A percentile compares a stretch with the other conserved stretches of the same genome.
Evolutionary conservation across 1,284 basidiomycete genomes (phyloP).

Genomic region (Farysia itapuensis): DNA sequence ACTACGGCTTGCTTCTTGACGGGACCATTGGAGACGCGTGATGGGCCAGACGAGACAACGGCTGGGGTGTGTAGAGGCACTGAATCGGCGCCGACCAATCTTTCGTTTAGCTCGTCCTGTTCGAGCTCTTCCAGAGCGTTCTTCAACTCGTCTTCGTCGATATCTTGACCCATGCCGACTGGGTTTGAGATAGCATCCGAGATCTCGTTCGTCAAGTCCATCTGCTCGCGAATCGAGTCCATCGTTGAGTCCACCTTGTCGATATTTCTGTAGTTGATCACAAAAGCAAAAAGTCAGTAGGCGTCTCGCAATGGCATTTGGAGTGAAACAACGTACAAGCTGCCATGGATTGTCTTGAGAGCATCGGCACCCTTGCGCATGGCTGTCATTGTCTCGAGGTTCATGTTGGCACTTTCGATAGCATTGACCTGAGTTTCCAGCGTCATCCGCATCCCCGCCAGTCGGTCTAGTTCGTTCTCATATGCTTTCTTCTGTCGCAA

Average conservation of each 20-base stretch:
- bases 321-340: constrained; percentile 63
- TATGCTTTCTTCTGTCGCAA: constrained; percentile 90
- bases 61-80: constrained; percentile 79
- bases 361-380: constrained; percentile 96
- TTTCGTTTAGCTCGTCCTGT: constrained; percentile 84
- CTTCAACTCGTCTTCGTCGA: constrained; percentile 82
- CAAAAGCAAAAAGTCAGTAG: no score
- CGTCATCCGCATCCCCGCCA: constrained; percentile 85
- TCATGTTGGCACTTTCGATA: constrained; percentile 95
- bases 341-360: constrained; percentile 86
- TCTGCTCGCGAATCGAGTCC: constrained; percentile 86
- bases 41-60: constrained; percentile 25
- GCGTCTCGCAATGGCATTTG: no score
- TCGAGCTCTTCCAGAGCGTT: constrained; percentile 86
- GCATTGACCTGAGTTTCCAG: constrained; percentile 96
- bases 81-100: constrained; percentile 83
- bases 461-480: constrained; percentile 83
- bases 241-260: constrained; percentile 91
- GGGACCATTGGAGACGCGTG: constrained; percentile 35
- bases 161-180: constrained; percentile 67
- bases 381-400: constrained; percentile 94
- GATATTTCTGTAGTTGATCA: constrained; percentile 71
- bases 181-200: constrained; percentile 89
- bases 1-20: constrained; percentile 65
- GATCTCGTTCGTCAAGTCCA: constrained; percentile 92